A percentile compares a stretch with the other conserved stretches of the same genome.
Evolutionary conservation across 306 rosid genomes (phyloP).

Genomic region (Quercus ilex): DNA sequence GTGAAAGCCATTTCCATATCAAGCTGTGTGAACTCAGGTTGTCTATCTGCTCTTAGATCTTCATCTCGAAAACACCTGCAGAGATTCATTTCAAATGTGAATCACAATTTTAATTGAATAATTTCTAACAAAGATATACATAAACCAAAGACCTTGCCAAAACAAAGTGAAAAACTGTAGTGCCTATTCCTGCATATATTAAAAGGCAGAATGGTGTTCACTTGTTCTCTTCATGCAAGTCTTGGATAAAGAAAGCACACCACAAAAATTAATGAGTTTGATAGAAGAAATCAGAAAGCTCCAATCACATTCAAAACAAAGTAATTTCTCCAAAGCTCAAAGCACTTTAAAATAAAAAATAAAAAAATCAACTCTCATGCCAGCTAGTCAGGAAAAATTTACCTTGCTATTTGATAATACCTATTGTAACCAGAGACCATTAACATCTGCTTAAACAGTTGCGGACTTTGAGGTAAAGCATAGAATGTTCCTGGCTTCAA

Average conservation of each 20-base stretch:
- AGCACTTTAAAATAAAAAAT: background rate
- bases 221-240: background rate
- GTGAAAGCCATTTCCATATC: conserved; percentile 97
- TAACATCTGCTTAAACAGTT: conserved; percentile 95
- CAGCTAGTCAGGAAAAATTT: conserved; percentile 5
- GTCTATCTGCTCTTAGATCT: conserved; percentile 95
- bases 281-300: background rate
- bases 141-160: background rate
- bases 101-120: background rate
- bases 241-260: background rate
- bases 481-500: conserved; percentile 98
- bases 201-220: background rate
- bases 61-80: conserved; percentile 94
- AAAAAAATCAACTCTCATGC: background rate
- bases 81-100: conserved; percentile 13
- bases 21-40: conserved; percentile 95
- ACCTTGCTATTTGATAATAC: conserved; percentile 95
- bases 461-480: conserved; percentile 98
- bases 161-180: background rate
- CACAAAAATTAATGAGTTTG: background rate
- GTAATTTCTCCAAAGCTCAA: background rate
- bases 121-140: background rate
- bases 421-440: conserved; percentile 95
- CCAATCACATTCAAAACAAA: background rate
- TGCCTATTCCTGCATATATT: background rate